A percentile compares a stretch with the other conserved stretches of the same genome.
Conservation (phyloP, 495 filamentous ascomycete species). For the Xylaria longipes region DNA sequence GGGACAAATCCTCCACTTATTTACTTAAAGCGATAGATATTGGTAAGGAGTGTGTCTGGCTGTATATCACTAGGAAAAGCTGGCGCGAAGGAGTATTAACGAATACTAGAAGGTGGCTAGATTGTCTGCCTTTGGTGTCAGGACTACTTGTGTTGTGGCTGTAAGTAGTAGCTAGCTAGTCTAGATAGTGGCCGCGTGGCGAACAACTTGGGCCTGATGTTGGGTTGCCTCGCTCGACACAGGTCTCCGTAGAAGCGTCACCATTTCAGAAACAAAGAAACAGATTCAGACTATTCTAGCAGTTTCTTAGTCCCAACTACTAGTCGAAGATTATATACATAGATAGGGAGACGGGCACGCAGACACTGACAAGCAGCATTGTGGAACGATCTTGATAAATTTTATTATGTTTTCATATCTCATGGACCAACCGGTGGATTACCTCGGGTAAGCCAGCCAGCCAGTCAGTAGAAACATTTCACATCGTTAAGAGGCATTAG, state of each 20-base stretch:
- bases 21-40: neutral
- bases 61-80: constrained; percentile 5
- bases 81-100: neutral
- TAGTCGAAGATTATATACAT: neutral
- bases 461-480: constrained; percentile 4
- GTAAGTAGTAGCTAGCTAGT: neutral
- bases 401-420: constrained; percentile 16
- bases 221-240: neutral
- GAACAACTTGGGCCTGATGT: neutral
- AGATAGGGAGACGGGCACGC: neutral
- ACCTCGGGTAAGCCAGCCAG: neutral
- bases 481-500: constrained; percentile 13
- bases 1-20: neutral
- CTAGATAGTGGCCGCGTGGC: neutral
- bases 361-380: neutral
- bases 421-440: constrained; percentile 6
- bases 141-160: neutral
- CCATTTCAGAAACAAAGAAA: neutral
- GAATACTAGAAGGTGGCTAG: constrained; percentile 7
- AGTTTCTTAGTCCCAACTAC: neutral
- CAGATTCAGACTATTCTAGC: neutral
- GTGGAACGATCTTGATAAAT: neutral
- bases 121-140: neutral
- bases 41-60: neutral
- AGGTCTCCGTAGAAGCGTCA: neutral